phyloP scores from a whole-genome alignment of 257 asterid species.

The Plantago major region DNA sequence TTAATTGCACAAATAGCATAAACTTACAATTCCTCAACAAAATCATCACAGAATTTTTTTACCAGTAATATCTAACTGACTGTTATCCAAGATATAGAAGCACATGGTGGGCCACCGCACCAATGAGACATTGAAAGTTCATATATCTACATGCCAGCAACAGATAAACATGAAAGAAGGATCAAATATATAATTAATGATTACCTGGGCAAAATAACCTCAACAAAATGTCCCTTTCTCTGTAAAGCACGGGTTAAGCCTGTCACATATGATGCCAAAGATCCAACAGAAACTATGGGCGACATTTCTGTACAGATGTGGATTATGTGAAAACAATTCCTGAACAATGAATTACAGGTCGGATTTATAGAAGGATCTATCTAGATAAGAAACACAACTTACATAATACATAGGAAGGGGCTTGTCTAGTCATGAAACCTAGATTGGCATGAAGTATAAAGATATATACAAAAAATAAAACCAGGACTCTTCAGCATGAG shows the following conservation, averaged over 20 bases:
- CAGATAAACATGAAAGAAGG: constrained; percentile 3
- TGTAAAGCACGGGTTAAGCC: constrained; percentile 70
- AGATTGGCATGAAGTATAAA: background rate
- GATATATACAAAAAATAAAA: background rate
- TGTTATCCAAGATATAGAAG: too few species aligned
- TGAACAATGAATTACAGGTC: constrained; percentile 27
- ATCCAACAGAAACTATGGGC: constrained; percentile 69
- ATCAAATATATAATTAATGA: constrained; percentile 27
- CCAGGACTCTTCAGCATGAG: constrained; percentile 9
- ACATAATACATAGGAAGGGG: constrained; percentile 10
- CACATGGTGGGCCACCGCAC: too few species aligned
- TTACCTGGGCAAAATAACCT: constrained; percentile 91
- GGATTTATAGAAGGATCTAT: constrained; percentile 13
- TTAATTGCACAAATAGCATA: too few species aligned
- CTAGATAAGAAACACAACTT: constrained; percentile 9
- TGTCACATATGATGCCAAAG: constrained; percentile 69
- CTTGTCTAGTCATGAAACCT: background rate
- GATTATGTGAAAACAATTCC: constrained; percentile 62
- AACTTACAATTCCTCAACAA: too few species aligned
- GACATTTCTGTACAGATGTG: constrained; percentile 90
- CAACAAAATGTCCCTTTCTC: constrained; percentile 73
- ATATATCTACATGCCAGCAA: too few species aligned
- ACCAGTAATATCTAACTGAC: too few species aligned
- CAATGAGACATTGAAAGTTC: too few species aligned
- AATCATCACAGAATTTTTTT: too few species aligned